Evolutionary conservation across 352 stramenopile genomes (phyloP), one percentile per base, ranked within the genome.

Genomic region (Pythium rishiriense): DNA sequence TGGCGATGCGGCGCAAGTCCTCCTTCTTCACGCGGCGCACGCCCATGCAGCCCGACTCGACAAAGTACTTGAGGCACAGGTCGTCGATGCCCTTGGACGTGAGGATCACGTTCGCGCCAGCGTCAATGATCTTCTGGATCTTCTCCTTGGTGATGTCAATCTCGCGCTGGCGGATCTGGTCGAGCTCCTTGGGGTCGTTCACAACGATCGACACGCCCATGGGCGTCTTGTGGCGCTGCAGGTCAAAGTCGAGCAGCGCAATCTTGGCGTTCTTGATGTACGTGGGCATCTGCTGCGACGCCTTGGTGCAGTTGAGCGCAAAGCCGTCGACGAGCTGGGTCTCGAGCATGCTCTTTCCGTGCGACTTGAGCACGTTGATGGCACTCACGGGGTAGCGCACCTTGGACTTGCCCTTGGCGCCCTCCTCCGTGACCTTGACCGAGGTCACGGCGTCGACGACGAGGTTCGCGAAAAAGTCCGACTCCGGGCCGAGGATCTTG

Each of bases 11-110:
- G 58, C 96, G 95, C 60, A 99, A 66, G 76, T 99, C 98, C 69
- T 99, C 97, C 74, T 98, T 98, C 73, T 98, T 98, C 47, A 98
- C 97, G 24, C 98, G 94, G 66, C 98, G 92, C 43, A 98, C 94
- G 58, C 94, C 97, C 74, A 99, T 98, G 69, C 90, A 97, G 25
- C 94, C 95, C 0, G 94, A 93, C 81, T 99, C 97, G 24, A 99
- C 98, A 85, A 99, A 99, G 82, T 99, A 99, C 80, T 99, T 99
- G 66, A 99, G 91, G 67, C 96, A 99, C 37, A 99, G 73, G 76
- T 99, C 98, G 75, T 99, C 98, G 66, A 99, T 99, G 64, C 97
- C 98, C 83, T 99, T 99, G 56, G 97, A 99, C n/a, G 97, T 99
- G 47, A 99, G 76, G 33, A 99, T 97, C 29, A 99, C 97, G 62